Percentiles rank a stretch among this genome's conserved stretches.
phyloP scores from a whole-genome alignment of 2,329 filamentous ascomycete genomes.

The Aureobasidium melanogenum region DNA sequence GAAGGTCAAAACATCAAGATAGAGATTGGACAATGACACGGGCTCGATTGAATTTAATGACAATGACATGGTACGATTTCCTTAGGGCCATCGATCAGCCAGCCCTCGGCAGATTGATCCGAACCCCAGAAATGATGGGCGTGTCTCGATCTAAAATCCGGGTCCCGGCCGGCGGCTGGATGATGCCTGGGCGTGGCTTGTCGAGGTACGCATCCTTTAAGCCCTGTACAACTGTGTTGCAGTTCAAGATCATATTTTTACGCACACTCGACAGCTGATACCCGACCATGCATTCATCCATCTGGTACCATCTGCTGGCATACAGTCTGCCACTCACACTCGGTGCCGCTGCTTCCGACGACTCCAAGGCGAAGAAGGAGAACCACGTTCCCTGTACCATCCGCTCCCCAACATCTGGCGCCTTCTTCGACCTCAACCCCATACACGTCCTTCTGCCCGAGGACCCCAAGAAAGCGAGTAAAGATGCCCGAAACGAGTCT shows the following conservation, averaged over 20 bases:
- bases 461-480: slow-evolving; percentile 30
- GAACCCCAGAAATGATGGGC: not conserved
- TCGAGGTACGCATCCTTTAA: not conserved
- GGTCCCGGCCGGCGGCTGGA: not conserved
- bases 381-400: slow-evolving; percentile 52
- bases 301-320: slow-evolving; percentile 27
- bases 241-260: not conserved
- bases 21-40: not conserved
- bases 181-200: not conserved
- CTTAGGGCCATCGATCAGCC: not conserved
- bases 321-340: slow-evolving; percentile 27
- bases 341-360: slow-evolving; percentile 28
- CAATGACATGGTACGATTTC: not conserved
- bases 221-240: not conserved
- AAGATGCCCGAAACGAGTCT: slow-evolving; percentile 50
- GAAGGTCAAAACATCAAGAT: not conserved
- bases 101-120: not conserved
- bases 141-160: not conserved
- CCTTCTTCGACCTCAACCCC: slow-evolving; percentile 55
- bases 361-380: slow-evolving; percentile 25
- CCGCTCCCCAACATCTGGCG: slow-evolving; percentile 49
- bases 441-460: slow-evolving; percentile 44
- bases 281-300: not conserved
- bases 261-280: not conserved
- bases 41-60: not conserved